Evolutionary conservation across 768 basidiomycete species (phyloP).

Genomic region (Serpula lacrymans): DNA sequence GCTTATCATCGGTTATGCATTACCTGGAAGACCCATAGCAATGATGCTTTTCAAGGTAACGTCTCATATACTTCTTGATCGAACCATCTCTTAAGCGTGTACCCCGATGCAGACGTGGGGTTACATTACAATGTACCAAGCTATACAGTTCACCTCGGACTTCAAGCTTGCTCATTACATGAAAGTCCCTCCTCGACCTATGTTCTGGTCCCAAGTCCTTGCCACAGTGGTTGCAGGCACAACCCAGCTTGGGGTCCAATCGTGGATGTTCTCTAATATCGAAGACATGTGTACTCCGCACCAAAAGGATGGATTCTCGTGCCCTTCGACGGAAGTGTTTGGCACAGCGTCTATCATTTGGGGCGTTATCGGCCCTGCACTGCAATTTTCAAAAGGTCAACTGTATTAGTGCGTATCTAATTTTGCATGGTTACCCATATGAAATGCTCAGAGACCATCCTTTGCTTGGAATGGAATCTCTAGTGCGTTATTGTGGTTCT

Average conservation of each 20-base stretch:
- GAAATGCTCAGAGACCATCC: no score
- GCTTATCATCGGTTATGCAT: conserved; percentile 34
- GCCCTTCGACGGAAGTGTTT: conserved; percentile 39
- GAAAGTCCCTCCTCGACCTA: conserved; percentile 30
- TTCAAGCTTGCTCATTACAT: conserved; percentile 27
- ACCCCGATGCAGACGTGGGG: conserved; percentile 50
- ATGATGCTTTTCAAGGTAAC: conserved; percentile 33
- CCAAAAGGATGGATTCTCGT: conserved; percentile 38
- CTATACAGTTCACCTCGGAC: conserved; percentile 33
- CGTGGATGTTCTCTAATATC: conserved; percentile 45
- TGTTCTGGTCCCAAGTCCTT: conserved; percentile 35
- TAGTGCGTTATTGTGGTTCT: conserved; percentile 54
- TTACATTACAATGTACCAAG: conserved; percentile 53
- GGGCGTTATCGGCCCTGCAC: conserved; percentile 69
- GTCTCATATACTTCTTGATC: neutral
- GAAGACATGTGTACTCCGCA: conserved; percentile 34
- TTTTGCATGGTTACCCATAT: no score
- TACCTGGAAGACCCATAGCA: conserved; percentile 36
- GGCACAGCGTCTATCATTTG: conserved; percentile 31
- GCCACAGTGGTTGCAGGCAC: conserved; percentile 38
- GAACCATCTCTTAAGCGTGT: neutral
- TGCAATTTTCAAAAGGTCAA: conserved; percentile 64
- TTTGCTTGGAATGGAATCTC: no score
- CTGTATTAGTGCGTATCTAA: no score
- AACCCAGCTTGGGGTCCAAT: conserved; percentile 41